phyloP scores from a whole-genome alignment of 2,329 filamentous ascomycete genomes.

The Ceratocystis smalleyi region DNA sequence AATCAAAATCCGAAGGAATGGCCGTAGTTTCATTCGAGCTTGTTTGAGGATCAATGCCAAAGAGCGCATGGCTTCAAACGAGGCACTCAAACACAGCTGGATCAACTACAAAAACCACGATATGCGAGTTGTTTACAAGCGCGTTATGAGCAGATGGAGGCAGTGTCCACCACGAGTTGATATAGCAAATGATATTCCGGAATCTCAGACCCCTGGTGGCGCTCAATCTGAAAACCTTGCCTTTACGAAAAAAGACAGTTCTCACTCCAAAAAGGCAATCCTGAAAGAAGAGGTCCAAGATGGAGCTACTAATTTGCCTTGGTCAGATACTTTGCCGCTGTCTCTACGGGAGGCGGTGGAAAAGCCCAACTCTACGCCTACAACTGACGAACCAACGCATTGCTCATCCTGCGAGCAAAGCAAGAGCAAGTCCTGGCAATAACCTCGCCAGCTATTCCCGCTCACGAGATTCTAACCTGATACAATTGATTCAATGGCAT shows the following conservation, averaged over 20 bases:
- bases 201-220: not conserved
- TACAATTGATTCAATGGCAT: too few species aligned
- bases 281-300: not conserved
- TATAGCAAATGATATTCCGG: not conserved
- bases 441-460: not conserved
- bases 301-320: not conserved
- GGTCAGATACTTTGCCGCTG: not conserved
- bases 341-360: not conserved
- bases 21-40: conserved; percentile 11
- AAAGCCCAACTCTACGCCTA: not conserved
- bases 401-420: not conserved
- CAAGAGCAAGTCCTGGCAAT: not conserved
- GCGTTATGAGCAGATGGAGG: conserved; percentile 7
- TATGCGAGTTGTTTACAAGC: conserved; percentile 5
- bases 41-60: conserved; percentile 8
- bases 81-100: conserved; percentile 12
- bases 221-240: not conserved
- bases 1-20: conserved; percentile 4
- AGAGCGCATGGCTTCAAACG: conserved; percentile 7
- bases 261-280: not conserved
- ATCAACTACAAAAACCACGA: conserved; percentile 8
- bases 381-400: not conserved
- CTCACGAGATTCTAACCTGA: too few species aligned
- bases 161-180: not conserved
- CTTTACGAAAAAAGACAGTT: too few species aligned